Evolutionary conservation across 2,329 filamentous ascomycete species (phyloP).

Genomic region (Pestalotiopsis sp.): DNA sequence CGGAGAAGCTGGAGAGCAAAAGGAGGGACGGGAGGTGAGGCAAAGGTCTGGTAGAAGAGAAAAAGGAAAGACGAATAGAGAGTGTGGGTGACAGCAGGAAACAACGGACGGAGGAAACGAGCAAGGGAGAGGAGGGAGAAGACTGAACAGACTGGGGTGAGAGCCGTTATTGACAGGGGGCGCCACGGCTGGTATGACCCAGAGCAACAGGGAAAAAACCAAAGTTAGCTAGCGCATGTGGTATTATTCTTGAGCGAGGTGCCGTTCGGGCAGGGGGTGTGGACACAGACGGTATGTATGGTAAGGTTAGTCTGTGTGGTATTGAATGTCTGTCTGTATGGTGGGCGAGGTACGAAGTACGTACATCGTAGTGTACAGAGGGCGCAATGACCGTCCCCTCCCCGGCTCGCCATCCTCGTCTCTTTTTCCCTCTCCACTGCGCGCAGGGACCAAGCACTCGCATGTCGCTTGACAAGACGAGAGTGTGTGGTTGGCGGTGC

Average conservation of each 20-base stretch:
- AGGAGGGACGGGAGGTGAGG: conserved; percentile 32
- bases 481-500: not conserved
- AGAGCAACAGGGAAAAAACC: not conserved
- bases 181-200: conserved; percentile 15
- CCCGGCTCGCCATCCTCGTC: not conserved
- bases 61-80: conserved; percentile 25
- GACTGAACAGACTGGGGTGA: conserved; percentile 13
- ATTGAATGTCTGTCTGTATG: not conserved
- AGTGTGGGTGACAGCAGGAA: conserved; percentile 27
- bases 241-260: conserved; percentile 14
- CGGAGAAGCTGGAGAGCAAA: conserved; percentile 26
- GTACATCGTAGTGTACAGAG: not conserved
- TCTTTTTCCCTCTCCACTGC: not conserved
- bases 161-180: conserved; percentile 16
- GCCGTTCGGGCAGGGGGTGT: not conserved
- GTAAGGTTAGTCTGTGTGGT: not conserved
- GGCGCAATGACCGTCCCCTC: not conserved
- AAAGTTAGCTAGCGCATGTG: conserved; percentile 17
- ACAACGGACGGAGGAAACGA: conserved; percentile 26
- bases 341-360: not conserved
- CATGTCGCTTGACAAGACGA: not conserved
- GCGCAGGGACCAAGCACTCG: not conserved
- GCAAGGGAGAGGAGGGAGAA: conserved; percentile 11
- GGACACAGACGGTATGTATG: not conserved
- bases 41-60: conserved; percentile 27